Evolutionary conservation across 225 moss, liverwort and hornwort genomes (phyloP), one percentile per base, ranked within the genome.

Genomic region (Asterella californica): DNA sequence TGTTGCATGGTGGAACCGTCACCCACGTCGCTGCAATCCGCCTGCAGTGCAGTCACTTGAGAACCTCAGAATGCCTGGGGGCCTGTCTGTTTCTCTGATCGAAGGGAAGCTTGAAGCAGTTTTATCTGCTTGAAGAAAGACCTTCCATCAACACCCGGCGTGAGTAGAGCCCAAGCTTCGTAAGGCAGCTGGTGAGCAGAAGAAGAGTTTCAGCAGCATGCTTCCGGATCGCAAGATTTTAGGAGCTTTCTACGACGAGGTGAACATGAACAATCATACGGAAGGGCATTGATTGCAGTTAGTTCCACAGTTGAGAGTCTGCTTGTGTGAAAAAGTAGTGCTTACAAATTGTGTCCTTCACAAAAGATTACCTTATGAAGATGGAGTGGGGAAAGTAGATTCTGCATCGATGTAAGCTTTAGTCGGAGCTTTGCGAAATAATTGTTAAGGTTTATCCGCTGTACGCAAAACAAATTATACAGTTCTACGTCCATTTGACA

Each of bases 401-500:
- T 60, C 47, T 82, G 85, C 71, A 76, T 61, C 1, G 82, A 75
- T 18, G 79, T 79, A 32, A 85, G 76, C 72, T 80, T 82, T 25
- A 70, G 60, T 47, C 82, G 85, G 22, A 82, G 76, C 59, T 79
- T 79, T 85, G 68, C 78, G 36, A 37, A 9, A 37, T 8, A 55
- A 24, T 42, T n/a, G 74, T 85, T 60, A 85, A 85, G 81, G 75
- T 59, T 74, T 45, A 69, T 42, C 52, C 32, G 61, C 10, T 27
- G 4, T 27, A 52, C 52, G 52, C 12, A 52, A 52, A 5, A 25
- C 61, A 61, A n/a, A 61, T 27, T 10, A 27, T 10, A 61, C 61
- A 10, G 25, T 27, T 61, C n/a, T 25, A 25, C n/a, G 61, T 61
- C n/a, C 61, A n/a, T 1, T 61, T 42, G 42, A 42, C 42, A 7